Evolutionary conservation across 345 rosid species (phyloP).

Genomic region (Conringia planisiliqua): DNA sequence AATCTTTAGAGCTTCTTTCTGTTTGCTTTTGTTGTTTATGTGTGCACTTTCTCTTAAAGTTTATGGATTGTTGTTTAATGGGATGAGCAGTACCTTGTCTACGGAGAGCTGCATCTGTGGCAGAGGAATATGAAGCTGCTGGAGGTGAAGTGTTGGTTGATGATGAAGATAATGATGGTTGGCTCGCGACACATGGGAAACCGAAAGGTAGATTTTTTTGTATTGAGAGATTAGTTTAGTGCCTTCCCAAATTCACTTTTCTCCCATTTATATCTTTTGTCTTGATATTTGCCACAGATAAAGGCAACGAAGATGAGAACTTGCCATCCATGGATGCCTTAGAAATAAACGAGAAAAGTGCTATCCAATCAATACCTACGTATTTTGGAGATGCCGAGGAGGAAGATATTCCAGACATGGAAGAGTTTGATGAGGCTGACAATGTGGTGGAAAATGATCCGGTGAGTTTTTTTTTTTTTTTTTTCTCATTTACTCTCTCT

Average conservation of each 20-base stretch:
- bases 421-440: slow-evolving; percentile 74
- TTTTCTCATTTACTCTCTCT: background rate
- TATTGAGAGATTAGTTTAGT: background rate
- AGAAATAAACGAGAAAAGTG: slow-evolving; percentile 52
- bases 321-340: slow-evolving; percentile 87
- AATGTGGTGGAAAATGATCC: slow-evolving; percentile 70
- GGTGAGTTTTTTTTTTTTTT: slow-evolving; percentile 36
- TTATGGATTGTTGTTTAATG: background rate
- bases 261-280: background rate
- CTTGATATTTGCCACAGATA: slow-evolving; percentile 40
- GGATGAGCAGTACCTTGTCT: slow-evolving; percentile 74
- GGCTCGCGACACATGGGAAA: slow-evolving; percentile 97
- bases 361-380: slow-evolving; percentile 65
- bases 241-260: background rate
- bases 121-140: slow-evolving; percentile 90
- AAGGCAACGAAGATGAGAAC: slow-evolving; percentile 65
- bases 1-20: background rate
- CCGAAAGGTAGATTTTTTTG: slow-evolving; percentile 61
- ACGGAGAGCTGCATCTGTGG: slow-evolving; percentile 86
- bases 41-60: background rate
- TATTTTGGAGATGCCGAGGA: slow-evolving; percentile 86
- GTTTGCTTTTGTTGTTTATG: background rate
- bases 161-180: slow-evolving; percentile 93
- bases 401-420: slow-evolving; percentile 94
- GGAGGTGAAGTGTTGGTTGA: slow-evolving; percentile 96